Conservation (phyloP, 31 red algal genomes). For the Odonthalia washingtoniensis region DNA sequence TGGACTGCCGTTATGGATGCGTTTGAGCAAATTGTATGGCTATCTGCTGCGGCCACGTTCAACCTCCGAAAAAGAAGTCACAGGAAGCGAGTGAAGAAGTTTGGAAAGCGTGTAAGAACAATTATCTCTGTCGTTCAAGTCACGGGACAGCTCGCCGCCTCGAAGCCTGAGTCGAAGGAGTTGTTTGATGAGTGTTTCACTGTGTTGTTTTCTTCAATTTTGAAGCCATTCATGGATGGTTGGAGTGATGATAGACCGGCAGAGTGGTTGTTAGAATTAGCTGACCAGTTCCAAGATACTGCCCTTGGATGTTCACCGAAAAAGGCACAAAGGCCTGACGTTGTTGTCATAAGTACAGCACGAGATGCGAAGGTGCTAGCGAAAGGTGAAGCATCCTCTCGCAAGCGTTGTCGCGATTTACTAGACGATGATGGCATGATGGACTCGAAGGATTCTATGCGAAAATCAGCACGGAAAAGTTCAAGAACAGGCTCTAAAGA, state of each 20-base stretch:
- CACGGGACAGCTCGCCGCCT: conserved; percentile 25
- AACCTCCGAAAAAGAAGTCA: not conserved
- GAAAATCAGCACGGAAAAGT: no score
- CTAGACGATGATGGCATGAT: no score
- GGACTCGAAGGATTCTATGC: no score
- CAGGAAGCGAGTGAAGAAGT: conserved; percentile 5
- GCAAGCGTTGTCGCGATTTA: no score
- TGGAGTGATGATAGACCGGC: not conserved
- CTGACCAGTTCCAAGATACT: not conserved
- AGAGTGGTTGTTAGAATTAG: not conserved
- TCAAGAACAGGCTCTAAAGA: no score
- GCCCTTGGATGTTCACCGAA: no score
- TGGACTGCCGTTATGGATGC: conserved; percentile 63
- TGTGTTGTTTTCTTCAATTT: not conserved
- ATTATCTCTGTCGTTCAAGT: conserved; percentile 48
- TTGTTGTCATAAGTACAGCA: no score
- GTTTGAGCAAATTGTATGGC: conserved; percentile 68
- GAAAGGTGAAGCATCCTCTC: no score
- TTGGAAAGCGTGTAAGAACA: conserved; percentile 15
- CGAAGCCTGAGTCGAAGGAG: conserved; percentile 1
- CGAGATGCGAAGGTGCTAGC: no score
- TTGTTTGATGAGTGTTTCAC: not conserved
- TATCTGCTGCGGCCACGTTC: not conserved
- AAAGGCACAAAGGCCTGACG: no score
- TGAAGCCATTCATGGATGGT: not conserved